Conservation (phyloP, 352 stramenopile species). For the Pythium chondricola region DNA sequence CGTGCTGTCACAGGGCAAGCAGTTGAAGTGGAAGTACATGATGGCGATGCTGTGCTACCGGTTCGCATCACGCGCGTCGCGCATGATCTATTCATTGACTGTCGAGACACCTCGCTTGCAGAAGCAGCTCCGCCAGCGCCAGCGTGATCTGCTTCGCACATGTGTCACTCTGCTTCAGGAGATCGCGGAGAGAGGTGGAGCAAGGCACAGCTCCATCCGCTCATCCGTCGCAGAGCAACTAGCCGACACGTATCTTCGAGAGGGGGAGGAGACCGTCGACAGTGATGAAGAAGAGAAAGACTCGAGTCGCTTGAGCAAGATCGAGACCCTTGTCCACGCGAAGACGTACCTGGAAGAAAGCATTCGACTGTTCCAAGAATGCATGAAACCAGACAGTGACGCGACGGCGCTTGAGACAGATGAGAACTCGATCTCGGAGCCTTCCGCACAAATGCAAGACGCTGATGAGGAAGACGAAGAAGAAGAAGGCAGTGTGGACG, state of each 20-base stretch:
- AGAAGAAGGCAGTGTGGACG: slow-evolving; percentile 36
- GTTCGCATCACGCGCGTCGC: slow-evolving; percentile 64
- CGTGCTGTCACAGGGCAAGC: slow-evolving; percentile 73
- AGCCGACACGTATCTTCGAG: slow-evolving; percentile 72
- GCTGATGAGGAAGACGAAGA: slow-evolving; percentile 21
- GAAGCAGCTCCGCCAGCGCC: slow-evolving; percentile 57
- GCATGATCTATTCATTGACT: slow-evolving; percentile 57
- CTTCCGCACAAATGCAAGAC: neutral
- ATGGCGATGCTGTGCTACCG: slow-evolving; percentile 88
- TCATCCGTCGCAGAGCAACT: slow-evolving; percentile 76
- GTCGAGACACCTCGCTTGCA: slow-evolving; percentile 48
- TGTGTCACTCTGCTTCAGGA: slow-evolving; percentile 72
- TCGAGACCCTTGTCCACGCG: slow-evolving; percentile 28
- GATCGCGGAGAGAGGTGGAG: slow-evolving; percentile 52
- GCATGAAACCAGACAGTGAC: slow-evolving; percentile 26
- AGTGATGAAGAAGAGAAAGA: neutral
- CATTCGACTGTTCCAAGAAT: slow-evolving; percentile 68
- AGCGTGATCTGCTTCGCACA: slow-evolving; percentile 68
- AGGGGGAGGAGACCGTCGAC: slow-evolving; percentile 19
- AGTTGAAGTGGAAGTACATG: slow-evolving; percentile 90
- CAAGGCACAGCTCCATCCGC: slow-evolving; percentile 68
- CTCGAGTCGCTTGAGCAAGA: slow-evolving; percentile 22
- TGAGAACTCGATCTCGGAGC: slow-evolving; percentile 5
- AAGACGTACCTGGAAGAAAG: slow-evolving; percentile 64
- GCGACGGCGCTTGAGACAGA: slow-evolving; percentile 4